phyloP scores from a whole-genome alignment of 179 eudicot species.

The Beta macrorhiza region DNA sequence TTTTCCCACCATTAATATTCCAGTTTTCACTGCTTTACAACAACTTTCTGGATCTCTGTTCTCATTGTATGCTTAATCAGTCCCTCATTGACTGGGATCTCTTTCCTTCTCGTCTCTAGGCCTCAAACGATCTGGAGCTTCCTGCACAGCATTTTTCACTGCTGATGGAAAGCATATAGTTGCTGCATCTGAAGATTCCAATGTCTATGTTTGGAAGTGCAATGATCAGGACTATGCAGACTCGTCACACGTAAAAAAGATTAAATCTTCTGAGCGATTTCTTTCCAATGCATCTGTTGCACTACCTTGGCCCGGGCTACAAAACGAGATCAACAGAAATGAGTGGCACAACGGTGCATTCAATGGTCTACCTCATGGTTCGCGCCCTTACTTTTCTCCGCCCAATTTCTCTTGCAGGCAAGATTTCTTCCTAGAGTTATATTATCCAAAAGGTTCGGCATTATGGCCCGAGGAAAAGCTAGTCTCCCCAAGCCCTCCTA shows the following conservation, averaged over 20 bases:
- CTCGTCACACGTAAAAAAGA: slow-evolving; percentile 32
- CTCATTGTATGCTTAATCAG: not conserved
- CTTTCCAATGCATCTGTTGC: slow-evolving; percentile 59
- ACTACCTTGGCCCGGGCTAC: slow-evolving; percentile 69
- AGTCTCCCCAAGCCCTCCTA: slow-evolving; percentile 34
- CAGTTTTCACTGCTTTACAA: no score
- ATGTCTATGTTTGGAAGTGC: slow-evolving; percentile 61
- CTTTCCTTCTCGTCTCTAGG: slow-evolving; percentile 34
- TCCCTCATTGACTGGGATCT: slow-evolving; percentile 6
- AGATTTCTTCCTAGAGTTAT: slow-evolving; percentile 52
- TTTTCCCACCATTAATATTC: slow-evolving; percentile 9
- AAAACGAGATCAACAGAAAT: slow-evolving; percentile 23
- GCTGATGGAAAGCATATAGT: slow-evolving; percentile 63
- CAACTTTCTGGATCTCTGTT: not conserved
- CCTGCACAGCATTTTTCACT: slow-evolving; percentile 52
- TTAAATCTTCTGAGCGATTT: slow-evolving; percentile 59
- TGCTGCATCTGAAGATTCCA: slow-evolving; percentile 64
- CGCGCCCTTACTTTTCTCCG: slow-evolving; percentile 44
- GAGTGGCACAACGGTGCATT: slow-evolving; percentile 19
- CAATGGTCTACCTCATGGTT: slow-evolving; percentile 24
- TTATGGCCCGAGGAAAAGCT: slow-evolving; percentile 98
- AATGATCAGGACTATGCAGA: slow-evolving; percentile 25
- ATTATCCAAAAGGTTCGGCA: slow-evolving; percentile 64
- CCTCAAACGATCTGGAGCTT: slow-evolving; percentile 43
- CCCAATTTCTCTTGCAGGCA: slow-evolving; percentile 50